Conservation (phyloP, 192 early-diverging fungal genomes). For the Gaertneriomyces semiglobifer region DNA sequence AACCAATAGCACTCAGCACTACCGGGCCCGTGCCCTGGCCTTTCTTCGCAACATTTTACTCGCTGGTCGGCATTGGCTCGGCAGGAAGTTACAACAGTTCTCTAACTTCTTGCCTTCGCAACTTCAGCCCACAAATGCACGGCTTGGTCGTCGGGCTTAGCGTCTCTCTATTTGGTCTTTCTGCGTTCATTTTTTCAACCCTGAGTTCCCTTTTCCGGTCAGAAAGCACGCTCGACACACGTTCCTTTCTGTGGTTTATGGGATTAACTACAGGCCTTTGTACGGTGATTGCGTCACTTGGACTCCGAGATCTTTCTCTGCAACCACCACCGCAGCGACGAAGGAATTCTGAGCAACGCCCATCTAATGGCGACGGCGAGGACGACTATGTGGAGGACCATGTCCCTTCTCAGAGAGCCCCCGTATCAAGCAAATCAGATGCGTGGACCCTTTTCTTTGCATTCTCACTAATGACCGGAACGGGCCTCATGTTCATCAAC, state of each 20-base stretch:
- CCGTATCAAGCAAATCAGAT: conserved; percentile 26
- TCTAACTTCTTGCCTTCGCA: conserved; percentile 34
- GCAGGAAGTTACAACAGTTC: conserved; percentile 23
- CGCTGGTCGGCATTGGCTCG: conserved; percentile 37
- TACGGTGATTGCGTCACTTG: conserved; percentile 19
- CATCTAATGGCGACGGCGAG: background rate
- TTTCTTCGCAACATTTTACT: conserved; percentile 27
- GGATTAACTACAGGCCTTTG: conserved; percentile 20
- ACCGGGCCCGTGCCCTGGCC: background rate
- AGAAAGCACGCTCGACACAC: conserved; percentile 19
- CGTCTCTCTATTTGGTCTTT: conserved; percentile 42
- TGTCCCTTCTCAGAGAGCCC: no score
- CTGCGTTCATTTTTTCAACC: conserved; percentile 42
- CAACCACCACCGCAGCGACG: no score
- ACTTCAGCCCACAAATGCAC: conserved; percentile 24
- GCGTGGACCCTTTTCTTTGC: conserved; percentile 37
- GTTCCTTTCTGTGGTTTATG: conserved; percentile 36
- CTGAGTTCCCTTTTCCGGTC: conserved; percentile 26
- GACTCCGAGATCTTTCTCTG: conserved; percentile 13
- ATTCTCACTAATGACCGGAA: conserved; percentile 33
- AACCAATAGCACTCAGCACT: background rate
- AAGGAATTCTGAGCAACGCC: no score
- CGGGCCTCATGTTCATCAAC: conserved; percentile 51
- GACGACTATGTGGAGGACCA: background rate
- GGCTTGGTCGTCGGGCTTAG: conserved; percentile 40